Conservation (phyloP, 2,329 filamentous ascomycete genomes). For the Xylariaceae sp. region DNA sequence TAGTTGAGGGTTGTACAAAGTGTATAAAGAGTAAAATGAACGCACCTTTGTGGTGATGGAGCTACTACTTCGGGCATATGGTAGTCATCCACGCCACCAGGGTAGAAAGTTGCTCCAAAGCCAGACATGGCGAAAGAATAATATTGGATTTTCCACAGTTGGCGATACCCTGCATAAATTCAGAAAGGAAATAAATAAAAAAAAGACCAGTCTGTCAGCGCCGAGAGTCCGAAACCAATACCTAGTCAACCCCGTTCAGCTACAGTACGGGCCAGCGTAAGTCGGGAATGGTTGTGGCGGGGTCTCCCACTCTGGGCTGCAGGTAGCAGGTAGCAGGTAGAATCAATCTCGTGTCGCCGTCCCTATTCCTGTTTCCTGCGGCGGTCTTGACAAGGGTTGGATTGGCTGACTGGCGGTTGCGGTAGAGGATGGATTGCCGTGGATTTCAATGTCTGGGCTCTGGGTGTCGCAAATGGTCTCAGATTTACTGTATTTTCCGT, state of each 20-base stretch:
- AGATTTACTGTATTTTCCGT: not conserved
- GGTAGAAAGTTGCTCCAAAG: slow-evolving; percentile 61
- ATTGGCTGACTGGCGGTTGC: not conserved
- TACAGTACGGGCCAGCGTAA: slow-evolving; percentile 12
- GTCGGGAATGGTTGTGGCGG: slow-evolving; percentile 14
- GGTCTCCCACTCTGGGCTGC: slow-evolving; percentile 8
- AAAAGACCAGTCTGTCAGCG: slow-evolving; percentile 31
- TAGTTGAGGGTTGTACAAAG: not conserved
- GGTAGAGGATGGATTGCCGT: not conserved
- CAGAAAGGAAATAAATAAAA: no score
- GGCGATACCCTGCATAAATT: slow-evolving; percentile 35
- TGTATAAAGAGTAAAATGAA: not conserved
- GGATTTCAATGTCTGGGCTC: not conserved
- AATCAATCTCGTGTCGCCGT: not conserved
- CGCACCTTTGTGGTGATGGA: slow-evolving; percentile 59
- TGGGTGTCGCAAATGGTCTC: not conserved
- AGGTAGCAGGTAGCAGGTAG: not conserved
- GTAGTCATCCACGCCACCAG: slow-evolving; percentile 61
- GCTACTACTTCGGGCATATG: slow-evolving; percentile 64
- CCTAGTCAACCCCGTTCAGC: slow-evolving; percentile 21
- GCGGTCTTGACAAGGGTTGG: not conserved
- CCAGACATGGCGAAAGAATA: slow-evolving; percentile 48
- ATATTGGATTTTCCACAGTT: slow-evolving; percentile 36
- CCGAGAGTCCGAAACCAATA: slow-evolving; percentile 26
- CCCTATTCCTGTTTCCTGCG: no score